Evolutionary conservation across 2,329 filamentous ascomycete species (phyloP).

Genomic region (Penicillium expansum): DNA sequence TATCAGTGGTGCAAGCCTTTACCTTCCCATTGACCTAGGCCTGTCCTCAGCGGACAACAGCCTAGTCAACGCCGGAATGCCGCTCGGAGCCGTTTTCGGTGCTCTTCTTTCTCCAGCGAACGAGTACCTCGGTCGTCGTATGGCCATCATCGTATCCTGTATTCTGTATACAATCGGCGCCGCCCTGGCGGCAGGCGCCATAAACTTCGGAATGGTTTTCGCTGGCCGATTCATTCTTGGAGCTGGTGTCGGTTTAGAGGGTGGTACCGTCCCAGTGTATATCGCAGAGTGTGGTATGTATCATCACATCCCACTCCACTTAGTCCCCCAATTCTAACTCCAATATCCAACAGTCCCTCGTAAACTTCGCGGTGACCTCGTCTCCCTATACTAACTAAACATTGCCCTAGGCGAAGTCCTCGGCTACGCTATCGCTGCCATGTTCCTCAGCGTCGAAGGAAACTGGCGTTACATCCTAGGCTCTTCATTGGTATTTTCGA

Average conservation of each 20-base stretch:
- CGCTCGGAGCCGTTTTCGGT: slow-evolving; percentile 68
- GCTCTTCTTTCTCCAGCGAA: slow-evolving; percentile 66
- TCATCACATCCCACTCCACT: not conserved
- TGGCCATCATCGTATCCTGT: slow-evolving; percentile 67
- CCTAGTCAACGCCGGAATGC: slow-evolving; percentile 68
- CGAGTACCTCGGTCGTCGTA: slow-evolving; percentile 63
- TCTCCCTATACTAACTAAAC: slow-evolving; percentile 72
- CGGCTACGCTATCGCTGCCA: slow-evolving; percentile 69
- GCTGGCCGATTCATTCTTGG: slow-evolving; percentile 66
- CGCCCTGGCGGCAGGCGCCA: slow-evolving; percentile 64
- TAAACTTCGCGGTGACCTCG: slow-evolving; percentile 66
- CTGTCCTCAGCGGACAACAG: slow-evolving; percentile 59
- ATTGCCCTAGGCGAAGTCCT: slow-evolving; percentile 73
- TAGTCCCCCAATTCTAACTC: not conserved
- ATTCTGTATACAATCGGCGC: slow-evolving; percentile 69
- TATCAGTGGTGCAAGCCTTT: slow-evolving; percentile 66
- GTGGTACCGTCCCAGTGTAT: slow-evolving; percentile 71
- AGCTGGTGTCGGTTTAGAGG: slow-evolving; percentile 68
- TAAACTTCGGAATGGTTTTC: slow-evolving; percentile 70
- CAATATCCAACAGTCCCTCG: slow-evolving; percentile 52
- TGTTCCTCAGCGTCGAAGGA: slow-evolving; percentile 66
- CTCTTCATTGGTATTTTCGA: slow-evolving; percentile 68
- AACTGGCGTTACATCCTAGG: slow-evolving; percentile 74
- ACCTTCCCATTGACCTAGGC: slow-evolving; percentile 58
- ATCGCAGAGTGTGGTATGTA: slow-evolving; percentile 58